These are phyloP conservation scores for Fomitopsis pulvina DNA, from an alignment of 768 basidiomycete species.

Conservation along the genomic window DNA sequence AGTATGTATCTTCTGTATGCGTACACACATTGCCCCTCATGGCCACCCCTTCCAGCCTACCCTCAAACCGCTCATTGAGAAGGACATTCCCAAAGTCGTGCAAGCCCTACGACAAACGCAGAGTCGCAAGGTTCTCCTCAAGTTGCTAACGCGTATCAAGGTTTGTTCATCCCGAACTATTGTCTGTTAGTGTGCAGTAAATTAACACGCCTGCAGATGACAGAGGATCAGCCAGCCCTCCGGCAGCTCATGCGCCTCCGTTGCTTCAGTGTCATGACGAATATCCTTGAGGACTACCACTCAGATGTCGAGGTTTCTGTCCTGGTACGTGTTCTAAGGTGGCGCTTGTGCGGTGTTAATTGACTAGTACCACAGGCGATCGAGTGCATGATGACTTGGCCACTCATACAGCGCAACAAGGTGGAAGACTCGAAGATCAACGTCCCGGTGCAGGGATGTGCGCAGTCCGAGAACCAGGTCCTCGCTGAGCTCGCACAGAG, in stretches of 20 bases:
- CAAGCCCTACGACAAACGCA: slow-evolving; percentile 86
- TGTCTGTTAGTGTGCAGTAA: background rate
- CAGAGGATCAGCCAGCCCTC: slow-evolving; percentile 71
- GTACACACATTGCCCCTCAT: background rate
- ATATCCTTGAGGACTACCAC: slow-evolving; percentile 71
- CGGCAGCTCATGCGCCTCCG: slow-evolving; percentile 87
- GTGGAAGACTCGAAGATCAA: slow-evolving; percentile 72
- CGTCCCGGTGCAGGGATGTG: slow-evolving; percentile 49
- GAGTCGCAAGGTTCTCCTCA: slow-evolving; percentile 74
- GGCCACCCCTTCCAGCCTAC: slow-evolving; percentile 53
- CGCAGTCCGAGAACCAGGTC: slow-evolving; percentile 47
- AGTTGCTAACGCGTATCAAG: slow-evolving; percentile 80
- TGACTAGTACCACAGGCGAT: slow-evolving; percentile 38
- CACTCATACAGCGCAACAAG: slow-evolving; percentile 81
- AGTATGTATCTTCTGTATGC: slow-evolving; percentile 32
- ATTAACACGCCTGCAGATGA: slow-evolving; percentile 48
- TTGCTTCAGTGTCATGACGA: slow-evolving; percentile 89
- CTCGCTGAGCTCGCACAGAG: slow-evolving; percentile 55
- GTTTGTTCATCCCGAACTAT: slow-evolving; percentile 29
- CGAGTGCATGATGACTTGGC: slow-evolving; percentile 71
- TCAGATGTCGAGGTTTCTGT: slow-evolving; percentile 66
- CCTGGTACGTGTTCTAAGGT: slow-evolving; percentile 42
- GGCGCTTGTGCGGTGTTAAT: background rate
- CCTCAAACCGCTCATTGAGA: slow-evolving; percentile 65
- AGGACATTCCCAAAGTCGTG: slow-evolving; percentile 87